Evolutionary conservation across 306 rosid species (phyloP).

Genomic region (Calophaca sinica): DNA sequence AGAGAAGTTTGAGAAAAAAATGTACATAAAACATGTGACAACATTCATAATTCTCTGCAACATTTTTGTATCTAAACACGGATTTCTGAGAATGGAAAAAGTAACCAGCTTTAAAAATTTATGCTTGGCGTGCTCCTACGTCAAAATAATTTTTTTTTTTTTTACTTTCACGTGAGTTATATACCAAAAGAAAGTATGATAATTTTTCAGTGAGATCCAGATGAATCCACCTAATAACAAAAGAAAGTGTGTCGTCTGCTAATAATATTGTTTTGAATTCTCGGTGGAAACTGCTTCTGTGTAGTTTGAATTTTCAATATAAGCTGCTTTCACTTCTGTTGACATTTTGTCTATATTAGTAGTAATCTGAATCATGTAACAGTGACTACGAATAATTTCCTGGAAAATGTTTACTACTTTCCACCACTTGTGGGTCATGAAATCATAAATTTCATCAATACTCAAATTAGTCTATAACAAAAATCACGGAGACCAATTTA

Average conservation of each 20-base stretch:
- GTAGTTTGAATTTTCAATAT: slow-evolving; percentile 3
- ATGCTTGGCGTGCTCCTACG: background rate
- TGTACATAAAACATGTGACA: background rate
- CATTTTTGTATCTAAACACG: background rate
- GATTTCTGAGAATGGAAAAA: background rate
- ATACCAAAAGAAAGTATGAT: background rate
- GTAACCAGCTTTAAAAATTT: background rate
- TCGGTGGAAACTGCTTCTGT: background rate
- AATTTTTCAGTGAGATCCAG: background rate
- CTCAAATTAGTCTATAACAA: no score
- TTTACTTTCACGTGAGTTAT: background rate
- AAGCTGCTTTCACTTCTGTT: background rate
- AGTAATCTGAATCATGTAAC: background rate
- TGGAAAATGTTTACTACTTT: no score
- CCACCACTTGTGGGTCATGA: no score
- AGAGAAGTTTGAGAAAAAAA: background rate
- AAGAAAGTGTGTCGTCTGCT: background rate
- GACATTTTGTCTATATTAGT: background rate
- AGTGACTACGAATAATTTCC: no score
- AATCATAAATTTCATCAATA: no score
- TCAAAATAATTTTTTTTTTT: no score
- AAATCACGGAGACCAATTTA: no score
- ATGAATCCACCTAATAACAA: background rate
- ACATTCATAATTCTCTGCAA: background rate
- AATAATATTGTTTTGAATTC: background rate